phyloP scores from a whole-genome alignment of 164 flowering plant genomes.

The Hamamelis virginiana region DNA sequence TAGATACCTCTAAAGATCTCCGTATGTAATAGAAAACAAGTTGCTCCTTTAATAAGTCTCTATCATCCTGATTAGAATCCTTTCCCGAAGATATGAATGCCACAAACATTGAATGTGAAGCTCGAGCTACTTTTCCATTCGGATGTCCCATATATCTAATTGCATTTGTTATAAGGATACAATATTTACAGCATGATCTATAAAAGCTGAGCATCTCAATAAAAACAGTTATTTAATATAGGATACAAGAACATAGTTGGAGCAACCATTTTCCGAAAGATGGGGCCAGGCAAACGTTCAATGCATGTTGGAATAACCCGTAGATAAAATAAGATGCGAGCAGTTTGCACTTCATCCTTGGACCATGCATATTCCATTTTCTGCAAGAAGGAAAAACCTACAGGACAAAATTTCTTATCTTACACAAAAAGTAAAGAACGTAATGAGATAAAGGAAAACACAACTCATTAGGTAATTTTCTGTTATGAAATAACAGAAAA shows the following conservation, averaged over 20 bases:
- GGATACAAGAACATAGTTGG: constrained; percentile 96
- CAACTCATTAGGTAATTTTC: not conserved
- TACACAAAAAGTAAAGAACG: constrained; percentile 2
- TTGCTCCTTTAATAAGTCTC: constrained; percentile 65
- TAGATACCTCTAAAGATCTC: constrained; percentile 75
- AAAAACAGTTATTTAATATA: constrained; percentile 15
- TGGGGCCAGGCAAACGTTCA: constrained; percentile 48
- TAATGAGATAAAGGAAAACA: not conserved
- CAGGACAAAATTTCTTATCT: constrained; percentile 9
- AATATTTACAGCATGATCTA: not conserved
- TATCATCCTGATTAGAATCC: constrained; percentile 55
- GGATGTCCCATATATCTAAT: constrained; percentile 87
- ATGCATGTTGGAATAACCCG: constrained; percentile 83
- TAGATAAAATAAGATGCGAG: constrained; percentile 79
- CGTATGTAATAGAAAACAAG: constrained; percentile 79
- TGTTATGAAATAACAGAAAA: too few species aligned
- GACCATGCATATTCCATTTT: constrained; percentile 59
- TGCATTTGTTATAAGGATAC: constrained; percentile 26
- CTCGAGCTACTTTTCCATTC: constrained; percentile 74
- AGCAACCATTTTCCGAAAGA: constrained; percentile 62
- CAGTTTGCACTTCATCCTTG: constrained; percentile 86
- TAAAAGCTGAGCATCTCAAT: not conserved
- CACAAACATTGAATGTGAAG: constrained; percentile 77
- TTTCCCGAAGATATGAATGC: constrained; percentile 76
- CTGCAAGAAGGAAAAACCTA: constrained; percentile 29